Percentiles rank a stretch among this genome's conserved stretches.
Evolutionary conservation across 768 basidiomycete genomes (phyloP).

Genomic region (Myochromella boudieri): DNA sequence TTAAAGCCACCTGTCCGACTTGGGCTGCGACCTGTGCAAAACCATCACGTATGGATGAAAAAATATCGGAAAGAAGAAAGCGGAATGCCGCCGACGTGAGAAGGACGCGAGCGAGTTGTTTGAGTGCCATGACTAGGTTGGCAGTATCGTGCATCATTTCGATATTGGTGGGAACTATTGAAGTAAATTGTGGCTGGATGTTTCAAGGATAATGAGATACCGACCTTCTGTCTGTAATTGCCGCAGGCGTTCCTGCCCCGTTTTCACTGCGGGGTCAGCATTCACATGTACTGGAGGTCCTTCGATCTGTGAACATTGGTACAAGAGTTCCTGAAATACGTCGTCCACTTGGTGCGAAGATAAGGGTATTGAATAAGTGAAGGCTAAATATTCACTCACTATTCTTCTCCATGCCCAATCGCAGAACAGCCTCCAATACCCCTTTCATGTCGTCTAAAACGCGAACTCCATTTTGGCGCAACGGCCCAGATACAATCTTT

Average conservation of each 20-base stretch:
- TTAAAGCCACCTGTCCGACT: conserved; percentile 25
- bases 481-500: conserved; percentile 27
- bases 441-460: conserved; percentile 27
- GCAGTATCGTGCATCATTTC: conserved; percentile 29
- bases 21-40: conserved; percentile 32
- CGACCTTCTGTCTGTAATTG: conserved; percentile 14
- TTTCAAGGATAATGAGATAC: background rate
- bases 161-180: conserved; percentile 20
- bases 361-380: background rate
- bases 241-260: conserved; percentile 9
- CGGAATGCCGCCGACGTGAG: conserved; percentile 37
- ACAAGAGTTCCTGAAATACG: conserved; percentile 37
- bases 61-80: conserved; percentile 30
- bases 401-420: conserved; percentile 38
- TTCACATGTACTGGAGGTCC: conserved; percentile 16
- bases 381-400: conserved; percentile 20
- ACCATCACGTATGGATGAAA: conserved; percentile 29
- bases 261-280: conserved; percentile 17
- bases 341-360: conserved; percentile 29
- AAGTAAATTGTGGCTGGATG: background rate
- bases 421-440: conserved; percentile 30
- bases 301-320: conserved; percentile 23
- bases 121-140: conserved; percentile 26
- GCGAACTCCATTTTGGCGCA: conserved; percentile 27
- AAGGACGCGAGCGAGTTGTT: conserved; percentile 25